Evolutionary conservation across 371 early-diverging fungal genomes (phyloP).

Genomic region (Entomophthora muscae): DNA sequence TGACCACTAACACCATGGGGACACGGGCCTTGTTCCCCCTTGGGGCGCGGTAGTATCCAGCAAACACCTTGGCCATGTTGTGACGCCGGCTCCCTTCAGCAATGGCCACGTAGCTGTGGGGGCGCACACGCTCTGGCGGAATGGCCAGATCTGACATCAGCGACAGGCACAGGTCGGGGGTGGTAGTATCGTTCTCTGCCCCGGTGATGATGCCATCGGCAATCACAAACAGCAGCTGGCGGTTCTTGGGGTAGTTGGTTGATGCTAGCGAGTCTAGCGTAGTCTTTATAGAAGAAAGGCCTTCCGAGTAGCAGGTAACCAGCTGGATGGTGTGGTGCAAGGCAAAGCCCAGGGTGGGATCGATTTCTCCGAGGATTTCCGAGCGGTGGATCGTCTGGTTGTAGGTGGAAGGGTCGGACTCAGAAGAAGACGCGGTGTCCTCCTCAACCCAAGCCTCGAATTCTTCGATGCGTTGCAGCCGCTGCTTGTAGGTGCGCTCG

Average conservation of each 20-base stretch:
- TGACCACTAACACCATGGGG: constrained; percentile 33
- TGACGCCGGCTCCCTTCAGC: constrained; percentile 80
- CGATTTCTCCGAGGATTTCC: neutral
- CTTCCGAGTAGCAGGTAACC: constrained; percentile 86
- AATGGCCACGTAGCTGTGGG: constrained; percentile 80
- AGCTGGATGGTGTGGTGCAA: constrained; percentile 51
- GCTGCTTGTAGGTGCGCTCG: constrained; percentile 39
- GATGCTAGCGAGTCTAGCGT: constrained; percentile 90
- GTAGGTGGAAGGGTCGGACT: neutral
- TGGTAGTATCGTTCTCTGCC: constrained; percentile 49
- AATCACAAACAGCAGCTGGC: constrained; percentile 80
- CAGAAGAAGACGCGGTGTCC: constrained; percentile 15
- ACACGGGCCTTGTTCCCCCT: constrained; percentile 8
- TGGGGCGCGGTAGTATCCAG: constrained; percentile 61
- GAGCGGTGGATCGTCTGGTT: neutral
- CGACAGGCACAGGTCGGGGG: constrained; percentile 60
- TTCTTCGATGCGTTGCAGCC: constrained; percentile 30
- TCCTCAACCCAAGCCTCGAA: constrained; percentile 39
- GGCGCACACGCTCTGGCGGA: constrained; percentile 35
- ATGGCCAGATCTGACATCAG: constrained; percentile 64
- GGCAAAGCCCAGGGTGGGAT: constrained; percentile 23
- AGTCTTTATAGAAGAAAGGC: constrained; percentile 66
- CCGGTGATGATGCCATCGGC: constrained; percentile 77
- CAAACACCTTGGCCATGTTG: constrained; percentile 90
- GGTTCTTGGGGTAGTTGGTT: constrained; percentile 79